Evolutionary conservation across 176 grass and related monocot species (phyloP).

Genomic region (Oryza australiensis): DNA sequence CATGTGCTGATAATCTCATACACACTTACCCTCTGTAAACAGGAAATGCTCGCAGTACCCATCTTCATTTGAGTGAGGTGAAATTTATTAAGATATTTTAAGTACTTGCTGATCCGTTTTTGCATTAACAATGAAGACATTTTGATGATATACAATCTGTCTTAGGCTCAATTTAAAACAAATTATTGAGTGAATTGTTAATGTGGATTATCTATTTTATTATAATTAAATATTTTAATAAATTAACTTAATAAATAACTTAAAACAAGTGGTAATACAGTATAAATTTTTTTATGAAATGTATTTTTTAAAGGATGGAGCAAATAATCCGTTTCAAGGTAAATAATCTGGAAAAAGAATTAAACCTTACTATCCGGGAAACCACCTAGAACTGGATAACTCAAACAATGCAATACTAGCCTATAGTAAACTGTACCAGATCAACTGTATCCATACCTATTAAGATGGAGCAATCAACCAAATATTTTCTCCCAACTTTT

Average conservation of each 20-base stretch:
- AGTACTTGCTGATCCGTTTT: background rate
- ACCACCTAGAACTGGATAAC: background rate
- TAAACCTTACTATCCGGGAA: background rate
- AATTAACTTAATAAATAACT: too few species aligned
- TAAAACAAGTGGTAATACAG: too few species aligned
- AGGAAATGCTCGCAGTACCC: conserved; percentile 34
- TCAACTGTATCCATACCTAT: background rate
- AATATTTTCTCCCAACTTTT: background rate
- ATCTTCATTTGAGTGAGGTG: conserved; percentile 40
- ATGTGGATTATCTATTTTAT: too few species aligned
- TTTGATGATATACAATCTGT: background rate
- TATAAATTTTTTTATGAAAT: too few species aligned
- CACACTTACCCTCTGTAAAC: conserved; percentile 13
- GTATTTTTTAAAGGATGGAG: too few species aligned
- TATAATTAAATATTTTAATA: too few species aligned
- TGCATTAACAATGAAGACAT: background rate
- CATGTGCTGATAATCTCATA: conserved; percentile 1
- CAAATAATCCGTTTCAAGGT: too few species aligned
- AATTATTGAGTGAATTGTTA: too few species aligned
- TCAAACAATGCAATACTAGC: background rate
- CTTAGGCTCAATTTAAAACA: background rate
- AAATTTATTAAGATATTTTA: background rate
- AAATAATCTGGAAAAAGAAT: too few species aligned
- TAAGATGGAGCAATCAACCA: background rate
- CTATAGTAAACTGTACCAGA: background rate